A percentile compares a stretch with the other conserved stretches of the same genome.
Evolutionary conservation across 129 eudicot species (phyloP).

Genomic region (Artemisia annua): DNA sequence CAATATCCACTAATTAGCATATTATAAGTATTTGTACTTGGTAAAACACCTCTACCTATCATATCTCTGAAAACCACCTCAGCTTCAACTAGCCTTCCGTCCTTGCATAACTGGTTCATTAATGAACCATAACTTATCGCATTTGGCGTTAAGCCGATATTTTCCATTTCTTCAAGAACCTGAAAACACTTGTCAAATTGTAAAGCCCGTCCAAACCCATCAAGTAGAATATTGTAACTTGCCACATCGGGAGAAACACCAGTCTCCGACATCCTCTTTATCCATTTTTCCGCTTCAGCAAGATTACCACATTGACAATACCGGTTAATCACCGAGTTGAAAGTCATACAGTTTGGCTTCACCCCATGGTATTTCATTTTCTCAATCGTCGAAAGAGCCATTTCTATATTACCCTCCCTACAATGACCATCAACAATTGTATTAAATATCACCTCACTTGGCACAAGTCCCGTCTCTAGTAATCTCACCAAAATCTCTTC

Average conservation of each 20-base stretch:
- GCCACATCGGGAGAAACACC: slow-evolving; percentile 27
- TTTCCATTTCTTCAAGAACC: slow-evolving; percentile 36
- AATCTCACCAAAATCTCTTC: slow-evolving; percentile 29
- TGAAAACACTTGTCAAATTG: slow-evolving; percentile 33
- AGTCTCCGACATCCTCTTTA: slow-evolving; percentile 26
- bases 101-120: slow-evolving; percentile 23
- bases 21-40: slow-evolving; percentile 22
- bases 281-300: slow-evolving; percentile 31
- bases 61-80: slow-evolving; percentile 17
- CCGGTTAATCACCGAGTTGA: slow-evolving; percentile 22
- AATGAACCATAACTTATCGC: slow-evolving; percentile 28
- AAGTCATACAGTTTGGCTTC: slow-evolving; percentile 14
- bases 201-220: slow-evolving; percentile 17
- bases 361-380: slow-evolving; percentile 31
- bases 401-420: slow-evolving; percentile 27
- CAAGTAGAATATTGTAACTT: slow-evolving; percentile 25
- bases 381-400: slow-evolving; percentile 22
- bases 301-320: slow-evolving; percentile 32
- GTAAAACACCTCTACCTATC: slow-evolving; percentile 29
- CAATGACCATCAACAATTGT: slow-evolving; percentile 35
- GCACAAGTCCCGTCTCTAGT: slow-evolving; percentile 22
- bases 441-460: slow-evolving; percentile 30
- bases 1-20: slow-evolving; percentile 30
- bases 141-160: slow-evolving; percentile 26
- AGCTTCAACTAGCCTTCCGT: slow-evolving; percentile 29